These are phyloP conservation scores for Crassisporium funariophilum DNA, from an alignment of 768 basidiomycete genomes.

Conservation along the genomic window DNA sequence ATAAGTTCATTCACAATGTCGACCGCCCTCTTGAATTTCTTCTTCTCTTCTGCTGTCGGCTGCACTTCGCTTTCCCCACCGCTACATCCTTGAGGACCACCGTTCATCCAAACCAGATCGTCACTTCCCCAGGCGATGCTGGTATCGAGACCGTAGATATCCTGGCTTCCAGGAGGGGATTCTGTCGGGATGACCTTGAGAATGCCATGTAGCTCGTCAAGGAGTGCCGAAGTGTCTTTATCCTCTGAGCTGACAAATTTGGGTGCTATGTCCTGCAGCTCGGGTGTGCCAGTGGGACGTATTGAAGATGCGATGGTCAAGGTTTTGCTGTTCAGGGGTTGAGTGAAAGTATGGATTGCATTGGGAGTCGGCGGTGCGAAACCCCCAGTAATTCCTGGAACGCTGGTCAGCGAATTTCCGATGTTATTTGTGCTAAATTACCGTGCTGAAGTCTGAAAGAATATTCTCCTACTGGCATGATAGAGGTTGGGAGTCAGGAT, in stretches of 20 bases:
- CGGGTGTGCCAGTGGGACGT: slow-evolving; percentile 50
- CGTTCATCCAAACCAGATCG: slow-evolving; percentile 62
- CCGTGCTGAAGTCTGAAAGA: slow-evolving; percentile 65
- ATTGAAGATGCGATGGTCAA: slow-evolving; percentile 49
- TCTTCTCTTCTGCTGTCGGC: slow-evolving; percentile 62
- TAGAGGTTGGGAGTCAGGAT: slow-evolving; percentile 15
- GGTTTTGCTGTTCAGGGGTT: slow-evolving; percentile 30
- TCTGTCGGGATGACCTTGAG: slow-evolving; percentile 61
- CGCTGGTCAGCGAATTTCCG: background rate
- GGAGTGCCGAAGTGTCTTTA: slow-evolving; percentile 37
- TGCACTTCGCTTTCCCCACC: slow-evolving; percentile 49
- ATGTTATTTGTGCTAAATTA: slow-evolving; percentile 20
- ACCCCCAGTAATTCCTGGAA: slow-evolving; percentile 72
- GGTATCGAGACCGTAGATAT: slow-evolving; percentile 72
- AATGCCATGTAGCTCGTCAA: slow-evolving; percentile 62
- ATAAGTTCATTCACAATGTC: slow-evolving; percentile 62
- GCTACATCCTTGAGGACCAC: slow-evolving; percentile 61
- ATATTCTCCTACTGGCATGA: slow-evolving; percentile 53
- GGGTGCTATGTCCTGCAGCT: slow-evolving; percentile 41
- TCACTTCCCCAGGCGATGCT: slow-evolving; percentile 64
- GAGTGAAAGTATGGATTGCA: slow-evolving; percentile 55
- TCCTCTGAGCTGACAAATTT: slow-evolving; percentile 40
- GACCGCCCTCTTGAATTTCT: slow-evolving; percentile 69
- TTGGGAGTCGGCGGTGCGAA: slow-evolving; percentile 69
- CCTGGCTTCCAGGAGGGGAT: slow-evolving; percentile 58